Base-by-base conservation (phyloP, 2,329 filamentous ascomycete genomes). In the Dactylellina cionopaga region DNA sequence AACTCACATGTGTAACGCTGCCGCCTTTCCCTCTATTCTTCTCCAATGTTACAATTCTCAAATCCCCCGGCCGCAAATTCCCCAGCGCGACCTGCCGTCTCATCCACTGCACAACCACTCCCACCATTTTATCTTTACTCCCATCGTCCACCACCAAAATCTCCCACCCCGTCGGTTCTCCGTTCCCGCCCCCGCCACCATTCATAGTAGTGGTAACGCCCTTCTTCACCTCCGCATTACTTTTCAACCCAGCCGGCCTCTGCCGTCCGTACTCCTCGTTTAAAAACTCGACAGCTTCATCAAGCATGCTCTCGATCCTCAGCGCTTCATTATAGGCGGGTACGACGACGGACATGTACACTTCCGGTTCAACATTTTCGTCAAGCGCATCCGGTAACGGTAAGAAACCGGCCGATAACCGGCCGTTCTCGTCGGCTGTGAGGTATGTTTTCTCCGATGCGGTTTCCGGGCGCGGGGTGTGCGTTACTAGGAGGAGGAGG, bases 251-350 rank as follows among this genome's bases (percentile, higher is more conserved):
- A 7, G 13, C 33, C 31, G 25, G n/a, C n/a, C n/a, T n/a, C 17
- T 27, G 11, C 33, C 2, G n/a, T 15, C 29, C 33, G 43, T 59
- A 76, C 75, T 51, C 75, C 68, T 77, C 27, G 19, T 74, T 77
- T 29, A 99, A 85, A 79, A 93, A 96, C 52, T 88, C 88, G 24
- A 98, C 90, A 0, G 95, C 92, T 81, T 99, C 95, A 78, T 96
- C 89, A 10, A 99, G 84, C 82, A 96, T 96, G 9, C 89, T 90
- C 10, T 88, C 85, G 47, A 99, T 85, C 27, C 95, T 88, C 68
- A 90, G 85, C 79, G 94, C 90, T 79, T 99, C 95, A 76, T 99
- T 99, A 85, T 92, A 99, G 7, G 95, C 95, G 0, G 95, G 95
- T 43, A 99, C 89, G 0, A 99, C 92, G 5, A 98, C 88, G 59